Percentiles rank a stretch among this genome's conserved stretches.
These are phyloP conservation scores for Pythium dissimile DNA, from an alignment of 352 stramenopile genomes.

Conservation along the genomic window DNA sequence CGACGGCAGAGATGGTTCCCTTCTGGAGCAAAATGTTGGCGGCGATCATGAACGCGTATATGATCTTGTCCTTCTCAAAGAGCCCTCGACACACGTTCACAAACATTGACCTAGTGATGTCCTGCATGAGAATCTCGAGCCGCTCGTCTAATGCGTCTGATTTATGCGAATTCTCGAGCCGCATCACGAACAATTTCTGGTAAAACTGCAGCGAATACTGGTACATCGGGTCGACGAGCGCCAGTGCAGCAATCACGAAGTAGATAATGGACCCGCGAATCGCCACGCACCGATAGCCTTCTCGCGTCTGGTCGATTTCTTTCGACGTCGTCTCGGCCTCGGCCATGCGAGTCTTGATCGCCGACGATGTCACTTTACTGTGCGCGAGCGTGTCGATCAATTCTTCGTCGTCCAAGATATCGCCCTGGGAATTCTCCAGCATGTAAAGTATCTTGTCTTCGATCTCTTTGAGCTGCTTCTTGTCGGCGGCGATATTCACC, in stretches of 20 bases:
- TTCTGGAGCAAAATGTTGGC: slow-evolving; percentile 82
- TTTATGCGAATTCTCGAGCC: slow-evolving; percentile 79
- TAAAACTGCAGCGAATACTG: slow-evolving; percentile 95
- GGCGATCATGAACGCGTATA: slow-evolving; percentile 94
- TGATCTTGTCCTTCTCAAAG: slow-evolving; percentile 95
- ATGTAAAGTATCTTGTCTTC: slow-evolving; percentile 95
- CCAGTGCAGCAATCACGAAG: slow-evolving; percentile 91
- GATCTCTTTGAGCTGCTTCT: slow-evolving; percentile 92
- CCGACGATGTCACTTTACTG: slow-evolving; percentile 89
- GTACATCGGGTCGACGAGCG: slow-evolving; percentile 94
- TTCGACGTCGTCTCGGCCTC: slow-evolving; percentile 88
- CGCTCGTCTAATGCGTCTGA: slow-evolving; percentile 77
- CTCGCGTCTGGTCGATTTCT: slow-evolving; percentile 89
- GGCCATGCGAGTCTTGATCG: slow-evolving; percentile 88
- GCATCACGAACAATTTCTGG: slow-evolving; percentile 89
- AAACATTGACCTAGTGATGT: slow-evolving; percentile 92
- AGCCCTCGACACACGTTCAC: slow-evolving; percentile 92
- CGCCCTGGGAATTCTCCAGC: slow-evolving; percentile 90
- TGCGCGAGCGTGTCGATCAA: slow-evolving; percentile 90
- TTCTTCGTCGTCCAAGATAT: slow-evolving; percentile 94
- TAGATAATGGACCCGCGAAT: slow-evolving; percentile 91
- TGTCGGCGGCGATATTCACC: slow-evolving; percentile 90
- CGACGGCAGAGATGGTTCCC: slow-evolving; percentile 53
- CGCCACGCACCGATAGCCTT: slow-evolving; percentile 90
- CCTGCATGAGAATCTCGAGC: slow-evolving; percentile 88